phyloP scores from a whole-genome alignment of 2,329 filamentous ascomycete species.

The Magnaporthales sp. region DNA sequence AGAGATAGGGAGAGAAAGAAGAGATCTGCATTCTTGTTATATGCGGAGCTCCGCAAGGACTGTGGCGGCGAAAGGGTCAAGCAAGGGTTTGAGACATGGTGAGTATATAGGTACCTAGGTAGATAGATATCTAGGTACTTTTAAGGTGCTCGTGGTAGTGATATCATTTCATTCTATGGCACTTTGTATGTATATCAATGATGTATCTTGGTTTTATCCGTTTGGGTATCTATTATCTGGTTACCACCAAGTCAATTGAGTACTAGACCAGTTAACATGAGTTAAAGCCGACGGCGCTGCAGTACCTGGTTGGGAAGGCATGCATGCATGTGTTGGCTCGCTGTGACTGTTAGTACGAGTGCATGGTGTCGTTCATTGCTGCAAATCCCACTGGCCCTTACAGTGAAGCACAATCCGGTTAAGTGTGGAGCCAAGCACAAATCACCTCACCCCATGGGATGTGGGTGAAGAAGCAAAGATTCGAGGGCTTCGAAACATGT shows the following conservation, averaged over 20 bases:
- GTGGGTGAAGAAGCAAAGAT: neutral
- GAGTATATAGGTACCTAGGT: neutral
- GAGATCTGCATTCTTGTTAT: neutral
- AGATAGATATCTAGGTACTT: neutral
- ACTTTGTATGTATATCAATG: neutral
- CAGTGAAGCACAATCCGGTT: neutral
- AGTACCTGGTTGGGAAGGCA: neutral
- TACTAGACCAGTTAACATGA: too few species aligned
- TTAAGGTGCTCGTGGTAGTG: neutral
- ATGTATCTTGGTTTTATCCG: neutral
- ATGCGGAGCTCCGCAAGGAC: neutral
- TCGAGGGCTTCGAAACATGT: neutral
- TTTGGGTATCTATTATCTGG: too few species aligned
- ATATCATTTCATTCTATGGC: neutral
- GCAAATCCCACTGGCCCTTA: neutral
- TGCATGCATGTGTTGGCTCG: neutral
- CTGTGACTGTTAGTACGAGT: neutral
- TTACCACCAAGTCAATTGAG: too few species aligned
- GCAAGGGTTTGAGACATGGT: neutral
- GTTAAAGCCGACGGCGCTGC: neutral
- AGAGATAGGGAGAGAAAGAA: neutral
- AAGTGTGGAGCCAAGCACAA: neutral
- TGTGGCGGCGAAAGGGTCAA: neutral
- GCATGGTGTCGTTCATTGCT: neutral
- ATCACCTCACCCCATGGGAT: neutral